Base-by-base conservation (phyloP, 1,284 basidiomycete genomes). In the Fomes fomentarius region DNA sequence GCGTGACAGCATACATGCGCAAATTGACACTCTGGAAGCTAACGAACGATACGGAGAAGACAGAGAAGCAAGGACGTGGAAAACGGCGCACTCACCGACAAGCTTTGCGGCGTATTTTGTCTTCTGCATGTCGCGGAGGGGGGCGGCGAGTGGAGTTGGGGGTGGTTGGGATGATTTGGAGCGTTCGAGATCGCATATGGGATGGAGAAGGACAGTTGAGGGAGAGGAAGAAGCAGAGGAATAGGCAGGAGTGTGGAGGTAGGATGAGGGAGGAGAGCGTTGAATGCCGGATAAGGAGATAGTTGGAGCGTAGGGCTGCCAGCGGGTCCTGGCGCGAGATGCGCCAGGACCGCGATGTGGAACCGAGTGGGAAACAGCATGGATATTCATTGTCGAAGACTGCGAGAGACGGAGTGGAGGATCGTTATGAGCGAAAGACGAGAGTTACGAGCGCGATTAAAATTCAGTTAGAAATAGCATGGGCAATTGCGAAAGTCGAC, bases 271-370 rank as follows among this genome's bases (percentile, higher is more conserved):
- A 43, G 76, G 71, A 46, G 73, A 60, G 40, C 72, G 66, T 46
- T 67, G 48, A 38, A 66, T 49, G 61, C 71, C 49, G 67, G 72
- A 47, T 66, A 60, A 52, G 68, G 66, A 39, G 70, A 63, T 24
- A 35, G 47, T 62, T 69, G 71, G 63, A 73, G 71, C 68, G 70
- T 90, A 90, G 58, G 88, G 87, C 72, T 91, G 88, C 87, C 88
- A 90, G 64, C 87, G 84, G 65, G 83, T 75, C 69, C 84, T 74
- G 43, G 81, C 74, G 63, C 84, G 81, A 54, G 86, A 80, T 12
- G 84, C 82, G 64, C 83, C 80, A 45, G 83, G 82, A 40, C 84
- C 85, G 74, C 87, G 75, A 68, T 88, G 85, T 74, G 85, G 78
- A 54, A 88, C 72, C 14, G 82, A 77, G 56, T 89, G 84, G 17